Percentiles rank a stretch among this genome's conserved stretches.
Evolutionary conservation across 129 eudicot genomes (phyloP).

Genomic region (Logfia minima): DNA sequence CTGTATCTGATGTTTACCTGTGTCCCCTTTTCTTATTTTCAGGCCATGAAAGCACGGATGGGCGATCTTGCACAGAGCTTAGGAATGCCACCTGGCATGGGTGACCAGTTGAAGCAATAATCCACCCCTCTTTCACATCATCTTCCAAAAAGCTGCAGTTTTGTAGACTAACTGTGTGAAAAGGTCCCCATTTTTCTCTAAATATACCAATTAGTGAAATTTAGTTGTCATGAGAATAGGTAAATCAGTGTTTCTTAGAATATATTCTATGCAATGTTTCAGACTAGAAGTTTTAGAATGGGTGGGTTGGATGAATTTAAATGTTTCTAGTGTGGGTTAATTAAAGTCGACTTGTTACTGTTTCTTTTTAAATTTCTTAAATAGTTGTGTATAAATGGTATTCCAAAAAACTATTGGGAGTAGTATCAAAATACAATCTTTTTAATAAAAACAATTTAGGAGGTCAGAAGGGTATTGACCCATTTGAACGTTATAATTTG

Average conservation of each 20-base stretch:
- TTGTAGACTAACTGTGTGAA: conserved; percentile 41
- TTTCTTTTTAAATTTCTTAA: too few relatives aligned
- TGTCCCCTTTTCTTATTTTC: conserved; percentile 15
- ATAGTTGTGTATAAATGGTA: neutral
- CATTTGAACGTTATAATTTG: too few relatives aligned
- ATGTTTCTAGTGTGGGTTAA: neutral
- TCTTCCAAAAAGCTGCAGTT: conserved; percentile 35
- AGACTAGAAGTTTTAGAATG: neutral
- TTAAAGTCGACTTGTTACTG: neutral
- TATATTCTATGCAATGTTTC: neutral
- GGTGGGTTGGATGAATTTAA: neutral
- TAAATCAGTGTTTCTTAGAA: neutral
- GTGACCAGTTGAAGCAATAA: conserved; percentile 69
- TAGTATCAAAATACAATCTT: neutral
- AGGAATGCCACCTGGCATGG: conserved; percentile 87
- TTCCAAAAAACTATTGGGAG: neutral
- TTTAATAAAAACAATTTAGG: neutral
- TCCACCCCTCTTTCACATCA: conserved; percentile 15
- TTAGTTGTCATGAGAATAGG: neutral
- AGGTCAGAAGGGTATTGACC: neutral
- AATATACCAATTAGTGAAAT: too few relatives aligned
- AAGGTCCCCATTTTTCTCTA: conserved; percentile 22
- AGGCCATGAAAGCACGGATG: conserved; percentile 98
- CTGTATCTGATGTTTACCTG: neutral
- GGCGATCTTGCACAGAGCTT: conserved; percentile 89